Evolutionary conservation across 768 basidiomycete genomes (phyloP), one percentile per base, ranked within the genome.

Genomic region (Suillus cothurnatus): DNA sequence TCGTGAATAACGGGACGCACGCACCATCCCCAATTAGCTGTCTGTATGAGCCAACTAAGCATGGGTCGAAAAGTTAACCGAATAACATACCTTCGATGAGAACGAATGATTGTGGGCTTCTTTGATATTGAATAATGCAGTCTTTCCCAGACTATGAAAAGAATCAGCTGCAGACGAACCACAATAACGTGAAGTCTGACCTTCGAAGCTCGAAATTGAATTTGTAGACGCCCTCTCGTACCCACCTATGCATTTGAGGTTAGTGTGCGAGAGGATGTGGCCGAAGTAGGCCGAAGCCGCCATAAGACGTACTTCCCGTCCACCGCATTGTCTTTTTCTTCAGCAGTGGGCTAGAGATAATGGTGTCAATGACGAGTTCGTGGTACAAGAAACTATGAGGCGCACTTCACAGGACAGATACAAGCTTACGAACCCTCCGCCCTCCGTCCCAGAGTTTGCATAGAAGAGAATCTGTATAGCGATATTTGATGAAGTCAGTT

Each of bases 11-110:
- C 6, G 38, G 38, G 32, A 64, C 43, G 62, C 60, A 66, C 57
- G 52, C 84, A 90, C 92, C 93, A 95, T 75, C 92, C 92, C 93
- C 92, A 94, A 71, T 94, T 94, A 34, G 90, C 90, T 15, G 92
- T 90, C 89, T 91, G 64, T 57, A 19, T 7, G 49, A 43, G 32
- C 9, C 36, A 9, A 58, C 28, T 61, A 28, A 38, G 12, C 23
- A 12, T 75, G 82, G 69, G 41, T 21, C 19, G 3, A 21, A 14
- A 55, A 41, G 36, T 8, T 38, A 3, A 39, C 19, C 53, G 17
- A 34, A 9, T 8, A 19, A 75, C 81, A 69, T 67, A 80, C 85
- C 75, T 91, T 89, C 73, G 84, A 86, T 14, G 90, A 91, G 67
- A 95, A 94, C 0, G 89, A 86, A 72, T 94, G 93, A 66, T 94